Evolutionary conservation across 352 stramenopile species (phyloP).

Genomic region (Phytopythium oedochilum): DNA sequence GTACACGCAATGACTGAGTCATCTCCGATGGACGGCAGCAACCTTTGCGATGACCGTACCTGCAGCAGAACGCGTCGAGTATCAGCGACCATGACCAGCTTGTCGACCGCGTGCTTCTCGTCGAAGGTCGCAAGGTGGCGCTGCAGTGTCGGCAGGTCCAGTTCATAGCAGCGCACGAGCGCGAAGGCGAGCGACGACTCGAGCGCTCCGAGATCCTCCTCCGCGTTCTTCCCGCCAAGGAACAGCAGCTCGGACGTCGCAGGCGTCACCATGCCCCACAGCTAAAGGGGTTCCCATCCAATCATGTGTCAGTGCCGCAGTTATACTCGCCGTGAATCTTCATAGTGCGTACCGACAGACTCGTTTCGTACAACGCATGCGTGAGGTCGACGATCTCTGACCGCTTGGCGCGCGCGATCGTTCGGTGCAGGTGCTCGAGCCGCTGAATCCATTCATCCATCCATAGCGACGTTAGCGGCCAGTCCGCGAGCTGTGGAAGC

Average conservation of each 20-base stretch:
- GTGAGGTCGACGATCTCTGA: constrained; percentile 37
- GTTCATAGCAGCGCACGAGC: constrained; percentile 58
- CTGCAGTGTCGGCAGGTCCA: constrained; percentile 42
- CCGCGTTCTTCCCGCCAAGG: constrained; percentile 21
- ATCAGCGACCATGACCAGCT: constrained; percentile 38
- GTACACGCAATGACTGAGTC: background rate
- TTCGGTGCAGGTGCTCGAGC: constrained; percentile 26
- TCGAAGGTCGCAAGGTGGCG: constrained; percentile 37
- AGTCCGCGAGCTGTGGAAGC: too few species aligned
- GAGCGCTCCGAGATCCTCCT: constrained; percentile 17
- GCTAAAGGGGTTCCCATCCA: background rate
- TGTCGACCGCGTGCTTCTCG: constrained; percentile 20
- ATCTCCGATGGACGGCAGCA: too few species aligned
- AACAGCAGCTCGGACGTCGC: constrained; percentile 25
- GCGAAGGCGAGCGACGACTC: constrained; percentile 36
- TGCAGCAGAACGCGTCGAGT: constrained; percentile 37
- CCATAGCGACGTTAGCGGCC: too few species aligned
- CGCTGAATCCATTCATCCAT: constrained; percentile 31
- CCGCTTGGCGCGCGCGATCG: constrained; percentile 18
- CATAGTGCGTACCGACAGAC: constrained; percentile 25
- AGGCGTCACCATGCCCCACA: constrained; percentile 16
- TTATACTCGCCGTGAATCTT: background rate
- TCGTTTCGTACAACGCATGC: constrained; percentile 35
- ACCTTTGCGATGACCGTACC: too few species aligned
- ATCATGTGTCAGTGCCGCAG: background rate